Evolutionary conservation across 768 basidiomycete species (phyloP).

Genomic region (Leccinum imitatum): DNA sequence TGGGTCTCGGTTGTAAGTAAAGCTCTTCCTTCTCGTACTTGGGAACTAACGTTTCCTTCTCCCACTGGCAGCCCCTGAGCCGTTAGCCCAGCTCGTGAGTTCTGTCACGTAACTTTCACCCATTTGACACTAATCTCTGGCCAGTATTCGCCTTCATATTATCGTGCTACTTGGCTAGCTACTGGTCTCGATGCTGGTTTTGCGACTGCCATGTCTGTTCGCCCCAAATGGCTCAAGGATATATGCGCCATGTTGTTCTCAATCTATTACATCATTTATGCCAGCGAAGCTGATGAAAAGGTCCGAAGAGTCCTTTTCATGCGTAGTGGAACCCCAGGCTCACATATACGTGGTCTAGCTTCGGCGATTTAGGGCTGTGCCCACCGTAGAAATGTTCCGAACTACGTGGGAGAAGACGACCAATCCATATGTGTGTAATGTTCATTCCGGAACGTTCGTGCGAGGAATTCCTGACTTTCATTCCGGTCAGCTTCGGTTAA

Average conservation of each 20-base stretch:
- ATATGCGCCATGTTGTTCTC: slow-evolving; percentile 84
- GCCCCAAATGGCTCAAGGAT: slow-evolving; percentile 89
- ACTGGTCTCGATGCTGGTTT: slow-evolving; percentile 98
- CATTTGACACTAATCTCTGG: slow-evolving; percentile 6
- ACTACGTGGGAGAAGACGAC: slow-evolving; percentile 96
- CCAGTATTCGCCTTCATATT: slow-evolving; percentile 90
- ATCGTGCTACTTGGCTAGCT: slow-evolving; percentile 92
- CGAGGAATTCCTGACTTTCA: slow-evolving; percentile 13
- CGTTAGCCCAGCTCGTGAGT: slow-evolving; percentile 81
- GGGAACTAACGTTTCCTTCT: not conserved
- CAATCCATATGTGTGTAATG: slow-evolving; percentile 86
- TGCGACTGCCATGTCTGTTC: slow-evolving; percentile 91
- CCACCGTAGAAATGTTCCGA: slow-evolving; percentile 95
- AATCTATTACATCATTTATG: slow-evolving; percentile 84
- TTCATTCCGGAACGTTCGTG: slow-evolving; percentile 22
- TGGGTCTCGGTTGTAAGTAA: slow-evolving; percentile 70
- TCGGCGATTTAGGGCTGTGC: slow-evolving; percentile 86
- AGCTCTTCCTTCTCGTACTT: not conserved
- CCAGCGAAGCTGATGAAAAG: slow-evolving; percentile 95
- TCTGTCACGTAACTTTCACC: not conserved
- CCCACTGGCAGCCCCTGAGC: slow-evolving; percentile 75
- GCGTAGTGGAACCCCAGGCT: not conserved
- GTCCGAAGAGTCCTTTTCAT: slow-evolving; percentile 41
- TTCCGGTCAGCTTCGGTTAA: slow-evolving; percentile 58
- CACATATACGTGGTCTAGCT: slow-evolving; percentile 49